Evolutionary conservation across 1,284 basidiomycete genomes (phyloP).

Genomic region (Hemileia vastatrix): DNA sequence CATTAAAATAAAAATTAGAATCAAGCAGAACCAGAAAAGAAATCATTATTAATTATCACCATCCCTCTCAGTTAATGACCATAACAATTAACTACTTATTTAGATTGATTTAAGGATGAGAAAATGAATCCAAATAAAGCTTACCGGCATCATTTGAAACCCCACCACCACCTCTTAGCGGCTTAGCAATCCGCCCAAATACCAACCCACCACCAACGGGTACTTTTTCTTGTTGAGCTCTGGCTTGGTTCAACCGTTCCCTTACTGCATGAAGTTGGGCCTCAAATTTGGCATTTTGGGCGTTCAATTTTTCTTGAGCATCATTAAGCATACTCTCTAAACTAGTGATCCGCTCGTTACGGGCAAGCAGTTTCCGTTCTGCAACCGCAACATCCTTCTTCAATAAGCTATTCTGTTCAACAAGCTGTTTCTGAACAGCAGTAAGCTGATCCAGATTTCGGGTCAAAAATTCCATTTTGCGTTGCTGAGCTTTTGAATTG

Average conservation of each 20-base stretch:
- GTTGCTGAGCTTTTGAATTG: conserved; percentile 95
- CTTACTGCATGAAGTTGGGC: conserved; percentile 80
- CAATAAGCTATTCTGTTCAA: conserved; percentile 92
- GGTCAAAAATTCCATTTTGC: conserved; percentile 98
- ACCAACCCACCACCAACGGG: conserved; percentile 59
- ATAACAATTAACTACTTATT: neutral
- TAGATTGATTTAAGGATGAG: conserved; percentile 1
- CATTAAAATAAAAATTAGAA: neutral
- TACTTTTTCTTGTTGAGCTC: conserved; percentile 77
- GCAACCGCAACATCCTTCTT: conserved; percentile 98
- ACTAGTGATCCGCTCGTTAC: conserved; percentile 95
- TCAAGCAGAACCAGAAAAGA: neutral
- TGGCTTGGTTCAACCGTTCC: conserved; percentile 79
- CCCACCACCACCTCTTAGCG: conserved; percentile 27
- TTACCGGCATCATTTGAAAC: conserved; percentile 4
- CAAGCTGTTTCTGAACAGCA: conserved; percentile 95
- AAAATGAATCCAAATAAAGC: too few species aligned
- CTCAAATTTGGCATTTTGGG: conserved; percentile 93
- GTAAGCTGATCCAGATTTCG: conserved; percentile 94
- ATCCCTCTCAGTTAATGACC: neutral
- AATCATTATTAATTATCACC: too few species aligned
- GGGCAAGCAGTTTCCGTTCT: conserved; percentile 86
- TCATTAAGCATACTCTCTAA: conserved; percentile 85
- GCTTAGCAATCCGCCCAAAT: conserved; percentile 93
- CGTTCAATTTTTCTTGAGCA: conserved; percentile 76